Percentiles rank a stretch among this genome's conserved stretches.
Conservation (phyloP, 495 filamentous ascomycete genomes). For the Xylaria grammica region DNA sequence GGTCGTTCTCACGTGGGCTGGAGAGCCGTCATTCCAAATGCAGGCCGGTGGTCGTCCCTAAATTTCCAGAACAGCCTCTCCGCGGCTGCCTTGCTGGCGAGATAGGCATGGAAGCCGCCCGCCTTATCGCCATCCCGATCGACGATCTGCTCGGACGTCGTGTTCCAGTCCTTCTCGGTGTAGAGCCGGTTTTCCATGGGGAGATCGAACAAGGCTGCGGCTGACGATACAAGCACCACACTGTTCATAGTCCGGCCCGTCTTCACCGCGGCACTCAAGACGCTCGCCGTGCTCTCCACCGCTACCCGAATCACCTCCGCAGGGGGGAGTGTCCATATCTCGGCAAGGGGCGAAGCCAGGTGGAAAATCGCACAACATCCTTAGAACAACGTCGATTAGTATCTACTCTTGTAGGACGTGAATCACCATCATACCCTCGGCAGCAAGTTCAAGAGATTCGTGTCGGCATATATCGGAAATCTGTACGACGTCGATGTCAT, state of each 20-base stretch:
- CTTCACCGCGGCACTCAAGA: constrained; percentile 67
- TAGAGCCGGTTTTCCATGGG: constrained; percentile 28
- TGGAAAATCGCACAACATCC: constrained; percentile 68
- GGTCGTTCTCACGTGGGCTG: constrained; percentile 46
- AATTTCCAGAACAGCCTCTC: constrained; percentile 62
- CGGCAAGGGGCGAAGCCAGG: constrained; percentile 75
- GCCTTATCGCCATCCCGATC: constrained; percentile 34
- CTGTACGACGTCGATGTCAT: constrained; percentile 35
- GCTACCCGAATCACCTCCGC: constrained; percentile 64
- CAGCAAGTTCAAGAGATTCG: constrained; percentile 43
- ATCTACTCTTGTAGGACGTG: constrained; percentile 70
- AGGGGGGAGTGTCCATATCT: constrained; percentile 65
- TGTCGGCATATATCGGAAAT: constrained; percentile 35
- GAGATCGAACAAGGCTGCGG: constrained; percentile 38
- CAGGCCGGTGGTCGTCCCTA: constrained; percentile 51
- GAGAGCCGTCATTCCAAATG: constrained; percentile 56
- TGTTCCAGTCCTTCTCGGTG: constrained; percentile 54
- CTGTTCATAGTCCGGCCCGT: constrained; percentile 66
- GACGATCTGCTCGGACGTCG: constrained; percentile 33
- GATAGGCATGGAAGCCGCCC: constrained; percentile 49
- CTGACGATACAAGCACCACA: constrained; percentile 59
- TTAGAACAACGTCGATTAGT: constrained; percentile 32
- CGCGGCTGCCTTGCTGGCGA: constrained; percentile 58
- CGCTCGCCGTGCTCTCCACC: constrained; percentile 71
- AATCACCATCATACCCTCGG: constrained; percentile 36